Conservation (phyloP, 2,329 filamentous ascomycete species). For the Colletotrichum caudatum region DNA sequence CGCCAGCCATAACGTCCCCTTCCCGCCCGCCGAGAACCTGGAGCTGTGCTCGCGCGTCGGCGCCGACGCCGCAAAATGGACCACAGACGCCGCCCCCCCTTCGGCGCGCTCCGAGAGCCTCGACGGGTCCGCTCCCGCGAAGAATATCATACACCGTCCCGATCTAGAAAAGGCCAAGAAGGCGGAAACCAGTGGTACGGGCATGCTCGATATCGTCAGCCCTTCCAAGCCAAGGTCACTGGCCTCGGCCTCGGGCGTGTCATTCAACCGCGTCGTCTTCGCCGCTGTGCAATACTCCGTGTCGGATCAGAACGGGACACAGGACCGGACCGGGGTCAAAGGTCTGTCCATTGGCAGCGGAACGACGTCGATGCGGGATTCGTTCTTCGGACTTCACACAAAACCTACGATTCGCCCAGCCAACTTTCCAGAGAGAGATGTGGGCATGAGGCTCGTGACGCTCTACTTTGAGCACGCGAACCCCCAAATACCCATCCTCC, state of each 20-base stretch:
- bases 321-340: conserved; percentile 52
- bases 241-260: conserved; percentile 89
- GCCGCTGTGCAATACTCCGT: conserved; percentile 86
- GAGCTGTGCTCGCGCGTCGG: conserved; percentile 69
- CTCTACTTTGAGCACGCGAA: conserved; percentile 98
- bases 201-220: conserved; percentile 82
- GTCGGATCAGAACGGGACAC: conserved; percentile 71
- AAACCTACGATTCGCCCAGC: conserved; percentile 89
- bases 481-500: conserved; percentile 92
- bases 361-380: conserved; percentile 91
- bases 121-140: conserved; percentile 49
- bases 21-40: conserved; percentile 78
- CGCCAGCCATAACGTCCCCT: conserved; percentile 75
- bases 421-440: conserved; percentile 81
- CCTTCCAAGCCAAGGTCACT: conserved; percentile 84
- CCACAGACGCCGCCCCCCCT: conserved; percentile 52
- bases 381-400: conserved; percentile 95
- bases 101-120: conserved; percentile 51
- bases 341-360: conserved; percentile 65
- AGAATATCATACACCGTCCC: conserved; percentile 53
- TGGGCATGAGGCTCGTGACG: conserved; percentile 78
- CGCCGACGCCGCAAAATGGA: conserved; percentile 51
- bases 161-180: conserved; percentile 50
- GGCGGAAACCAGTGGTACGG: conserved; percentile 46
- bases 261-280: conserved; percentile 93